Percentiles rank a stretch among this genome's conserved stretches.
These are phyloP conservation scores for Vigna nakashimae DNA, from an alignment of 306 rosid species.

Conservation along the genomic window DNA sequence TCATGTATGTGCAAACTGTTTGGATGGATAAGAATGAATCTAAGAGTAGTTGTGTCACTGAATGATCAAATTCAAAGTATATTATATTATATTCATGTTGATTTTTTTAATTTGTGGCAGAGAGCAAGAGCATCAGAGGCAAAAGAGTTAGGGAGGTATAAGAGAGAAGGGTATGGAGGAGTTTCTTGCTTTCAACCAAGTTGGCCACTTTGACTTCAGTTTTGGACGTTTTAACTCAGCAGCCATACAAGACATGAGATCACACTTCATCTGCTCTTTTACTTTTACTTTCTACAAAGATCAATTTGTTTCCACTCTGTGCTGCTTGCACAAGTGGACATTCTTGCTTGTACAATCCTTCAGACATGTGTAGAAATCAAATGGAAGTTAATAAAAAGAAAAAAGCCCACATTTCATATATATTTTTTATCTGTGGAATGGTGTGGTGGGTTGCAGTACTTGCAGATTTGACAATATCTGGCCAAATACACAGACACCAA, in stretches of 20 bases:
- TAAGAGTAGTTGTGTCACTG: neutral
- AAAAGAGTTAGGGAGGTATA: slow-evolving; percentile 66
- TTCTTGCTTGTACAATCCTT: slow-evolving; percentile 66
- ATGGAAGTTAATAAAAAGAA: slow-evolving; percentile 50
- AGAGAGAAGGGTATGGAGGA: slow-evolving; percentile 77
- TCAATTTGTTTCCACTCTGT: slow-evolving; percentile 60
- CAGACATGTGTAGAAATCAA: slow-evolving; percentile 45
- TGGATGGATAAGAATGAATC: slow-evolving; percentile 33
- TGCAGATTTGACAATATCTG: slow-evolving; percentile 22
- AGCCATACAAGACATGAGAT: slow-evolving; percentile 59
- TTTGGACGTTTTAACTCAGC: slow-evolving; percentile 59
- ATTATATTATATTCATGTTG: slow-evolving; percentile 21
- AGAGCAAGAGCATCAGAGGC: slow-evolving; percentile 83
- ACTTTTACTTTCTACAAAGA: slow-evolving; percentile 38
- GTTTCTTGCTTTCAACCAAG: slow-evolving; percentile 69
- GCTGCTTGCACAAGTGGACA: slow-evolving; percentile 56
- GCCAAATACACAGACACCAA: slow-evolving; percentile 9
- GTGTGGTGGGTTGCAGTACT: slow-evolving; percentile 13
- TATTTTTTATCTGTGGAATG: neutral
- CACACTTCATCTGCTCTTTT: slow-evolving; percentile 45
- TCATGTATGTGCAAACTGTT: slow-evolving; percentile 22
- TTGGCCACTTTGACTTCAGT: slow-evolving; percentile 77
- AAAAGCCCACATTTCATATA: slow-evolving; percentile 34
- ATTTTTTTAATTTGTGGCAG: slow-evolving; percentile 50
- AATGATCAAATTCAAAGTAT: slow-evolving; percentile 28